phyloP scores from a whole-genome alignment of 805 yeast species.

The Barnettozyma sucrosica region DNA sequence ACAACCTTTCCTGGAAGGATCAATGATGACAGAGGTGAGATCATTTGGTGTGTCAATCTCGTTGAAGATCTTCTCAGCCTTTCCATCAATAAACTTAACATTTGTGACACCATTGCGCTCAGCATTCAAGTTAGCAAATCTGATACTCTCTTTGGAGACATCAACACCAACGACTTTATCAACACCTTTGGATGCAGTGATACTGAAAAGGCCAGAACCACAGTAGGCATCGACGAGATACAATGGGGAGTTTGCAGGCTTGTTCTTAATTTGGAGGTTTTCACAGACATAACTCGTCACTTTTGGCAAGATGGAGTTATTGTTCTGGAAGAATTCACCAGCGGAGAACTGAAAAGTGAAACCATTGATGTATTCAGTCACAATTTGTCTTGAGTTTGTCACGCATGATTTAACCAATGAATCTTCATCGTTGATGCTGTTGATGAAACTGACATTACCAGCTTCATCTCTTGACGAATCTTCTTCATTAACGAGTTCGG shows the following conservation, averaged over 20 bases:
- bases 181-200: conserved; percentile 79
- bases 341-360: conserved; percentile 83
- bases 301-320: conserved; percentile 80
- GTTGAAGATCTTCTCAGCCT: conserved; percentile 85
- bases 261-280: conserved; percentile 42
- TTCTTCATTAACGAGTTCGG: conserved; percentile 30
- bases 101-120: conserved; percentile 66
- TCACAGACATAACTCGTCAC: conserved; percentile 78
- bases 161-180: conserved; percentile 89
- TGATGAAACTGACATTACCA: conserved; percentile 32
- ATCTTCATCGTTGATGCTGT: conserved; percentile 26
- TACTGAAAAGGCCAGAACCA: conserved; percentile 91
- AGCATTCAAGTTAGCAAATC: conserved; percentile 82
- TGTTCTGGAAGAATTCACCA: conserved; percentile 95
- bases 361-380: conserved; percentile 71
- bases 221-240: conserved; percentile 92
- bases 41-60: conserved; percentile 69
- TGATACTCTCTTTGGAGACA: conserved; percentile 66
- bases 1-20: conserved; percentile 97
- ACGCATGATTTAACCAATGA: conserved; percentile 61
- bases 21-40: conserved; percentile 83
- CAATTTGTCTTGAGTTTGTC: conserved; percentile 71
- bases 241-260: conserved; percentile 40
- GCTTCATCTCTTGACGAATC: conserved; percentile 40
- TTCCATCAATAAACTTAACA: conserved; percentile 82